phyloP scores from a whole-genome alignment of 139 green algal species.

The Chlorokybus atmophyticus region DNA sequence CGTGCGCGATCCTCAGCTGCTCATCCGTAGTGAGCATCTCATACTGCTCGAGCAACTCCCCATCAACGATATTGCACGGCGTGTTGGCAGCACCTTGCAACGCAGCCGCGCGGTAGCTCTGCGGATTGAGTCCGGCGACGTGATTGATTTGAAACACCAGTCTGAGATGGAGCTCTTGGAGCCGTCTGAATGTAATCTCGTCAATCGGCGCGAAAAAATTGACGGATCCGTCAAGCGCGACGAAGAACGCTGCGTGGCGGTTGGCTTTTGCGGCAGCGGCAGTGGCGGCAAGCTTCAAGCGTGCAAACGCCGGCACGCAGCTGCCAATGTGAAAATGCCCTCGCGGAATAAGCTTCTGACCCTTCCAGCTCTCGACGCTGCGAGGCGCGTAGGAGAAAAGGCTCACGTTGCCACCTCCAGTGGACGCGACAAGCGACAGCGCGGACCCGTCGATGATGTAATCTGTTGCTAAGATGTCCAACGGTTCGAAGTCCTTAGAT shows the following conservation, averaged over 20 bases:
- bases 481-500: constrained; percentile 50
- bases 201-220: constrained; percentile 25
- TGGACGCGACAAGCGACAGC: constrained; percentile 39
- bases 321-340: constrained; percentile 21
- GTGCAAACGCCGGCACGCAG: constrained; percentile 10
- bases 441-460: constrained; percentile 57
- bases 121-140: constrained; percentile 22
- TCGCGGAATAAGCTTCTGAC: constrained; percentile 21
- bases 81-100: not conserved
- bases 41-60: constrained; percentile 27
- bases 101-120: constrained; percentile 10
- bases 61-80: constrained; percentile 22
- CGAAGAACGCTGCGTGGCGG: constrained; percentile 11
- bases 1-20: constrained; percentile 8
- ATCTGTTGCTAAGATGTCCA: constrained; percentile 38
- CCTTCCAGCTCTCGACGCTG: constrained; percentile 20
- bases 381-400: constrained; percentile 30
- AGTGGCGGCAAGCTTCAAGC: constrained; percentile 12
- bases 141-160: constrained; percentile 15
- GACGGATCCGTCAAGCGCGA: constrained; percentile 11
- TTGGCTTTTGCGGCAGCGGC: not conserved
- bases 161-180: constrained; percentile 17
- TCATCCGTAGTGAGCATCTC: constrained; percentile 7
- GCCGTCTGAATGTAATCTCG: constrained; percentile 17
- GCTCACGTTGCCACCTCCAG: too few relatives aligned